A percentile compares a stretch with the other conserved stretches of the same genome.
Conservation (phyloP, 2,329 filamentous ascomycete genomes). For the Clonostachys chloroleuca region DNA sequence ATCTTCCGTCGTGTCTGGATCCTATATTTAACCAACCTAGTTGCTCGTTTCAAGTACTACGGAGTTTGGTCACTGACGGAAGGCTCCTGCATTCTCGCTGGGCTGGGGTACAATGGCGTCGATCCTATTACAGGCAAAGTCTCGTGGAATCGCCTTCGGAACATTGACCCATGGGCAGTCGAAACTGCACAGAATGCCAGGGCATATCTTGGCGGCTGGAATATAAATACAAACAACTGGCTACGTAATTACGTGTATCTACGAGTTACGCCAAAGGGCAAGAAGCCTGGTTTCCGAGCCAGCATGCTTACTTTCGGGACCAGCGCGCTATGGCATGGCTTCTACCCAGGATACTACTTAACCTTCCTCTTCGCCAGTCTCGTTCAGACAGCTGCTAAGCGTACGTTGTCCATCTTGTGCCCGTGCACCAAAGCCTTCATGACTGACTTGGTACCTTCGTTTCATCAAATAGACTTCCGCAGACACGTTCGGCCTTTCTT, state of each 20-base stretch:
- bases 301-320: constrained; percentile 92
- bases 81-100: constrained; percentile 88
- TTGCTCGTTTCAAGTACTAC: constrained; percentile 88
- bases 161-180: constrained; percentile 81
- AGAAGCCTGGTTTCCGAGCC: constrained; percentile 93
- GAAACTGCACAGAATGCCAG: constrained; percentile 93
- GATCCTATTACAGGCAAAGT: constrained; percentile 81
- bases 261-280: constrained; percentile 88
- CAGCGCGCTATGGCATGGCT: constrained; percentile 96
- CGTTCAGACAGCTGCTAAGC: constrained; percentile 89
- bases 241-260: constrained; percentile 93
- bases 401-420: constrained; percentile 48
- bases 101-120: constrained; percentile 90
- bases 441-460: constrained; percentile 1
- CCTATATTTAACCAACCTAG: constrained; percentile 79
- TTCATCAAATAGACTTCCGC: constrained; percentile 64
- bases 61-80: constrained; percentile 93
- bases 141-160: constrained; percentile 83
- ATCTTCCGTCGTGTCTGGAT: constrained; percentile 72
- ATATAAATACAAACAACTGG: constrained; percentile 98
- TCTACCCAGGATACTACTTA: constrained; percentile 95
- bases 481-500: constrained; percentile 91
- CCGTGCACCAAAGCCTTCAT: not conserved
- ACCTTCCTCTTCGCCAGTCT: constrained; percentile 86
- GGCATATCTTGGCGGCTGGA: constrained; percentile 89